Percentiles rank a stretch among this genome's conserved stretches.
Conservation (phyloP, 371 early-diverging fungal genomes). For the Mucor plumbeus region DNA sequence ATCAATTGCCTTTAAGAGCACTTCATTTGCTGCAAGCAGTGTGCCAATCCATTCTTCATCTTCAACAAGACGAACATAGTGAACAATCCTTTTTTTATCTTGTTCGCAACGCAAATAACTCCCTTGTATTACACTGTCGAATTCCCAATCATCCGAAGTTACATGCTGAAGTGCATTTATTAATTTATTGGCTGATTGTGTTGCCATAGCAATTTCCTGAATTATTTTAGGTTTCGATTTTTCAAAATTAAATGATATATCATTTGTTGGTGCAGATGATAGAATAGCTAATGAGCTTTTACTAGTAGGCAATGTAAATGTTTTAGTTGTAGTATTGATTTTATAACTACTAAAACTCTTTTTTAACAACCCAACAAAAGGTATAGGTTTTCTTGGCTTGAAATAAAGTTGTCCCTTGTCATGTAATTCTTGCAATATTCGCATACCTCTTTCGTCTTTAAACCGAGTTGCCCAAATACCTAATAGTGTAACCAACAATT, state of each 20-base stretch:
- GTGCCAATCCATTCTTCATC: conserved; percentile 54
- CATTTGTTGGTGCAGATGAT: no score
- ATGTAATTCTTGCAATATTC: conserved; percentile 32
- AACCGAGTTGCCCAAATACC: conserved; percentile 42
- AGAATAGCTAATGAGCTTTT: no score
- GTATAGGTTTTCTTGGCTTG: not conserved
- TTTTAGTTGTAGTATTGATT: no score
- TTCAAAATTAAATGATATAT: conserved; percentile 33
- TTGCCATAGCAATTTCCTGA: conserved; percentile 45
- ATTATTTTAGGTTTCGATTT: conserved; percentile 49
- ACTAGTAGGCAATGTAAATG: no score
- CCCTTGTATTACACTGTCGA: conserved; percentile 34
- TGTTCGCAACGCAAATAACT: conserved; percentile 42
- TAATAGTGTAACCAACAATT: conserved; percentile 33
- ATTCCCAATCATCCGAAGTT: conserved; percentile 40
- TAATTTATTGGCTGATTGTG: conserved; percentile 42
- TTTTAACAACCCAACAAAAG: not conserved
- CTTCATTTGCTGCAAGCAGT: conserved; percentile 45
- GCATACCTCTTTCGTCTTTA: conserved; percentile 45
- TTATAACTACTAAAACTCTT: not conserved
- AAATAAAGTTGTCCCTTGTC: conserved; percentile 26
- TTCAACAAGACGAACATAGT: conserved; percentile 43
- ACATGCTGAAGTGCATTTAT: conserved; percentile 44
- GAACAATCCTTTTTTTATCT: conserved; percentile 44
- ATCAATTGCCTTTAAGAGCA: conserved; percentile 40